Base-by-base conservation (phyloP, 768 basidiomycete genomes). In the Boletus fagicola region DNA sequence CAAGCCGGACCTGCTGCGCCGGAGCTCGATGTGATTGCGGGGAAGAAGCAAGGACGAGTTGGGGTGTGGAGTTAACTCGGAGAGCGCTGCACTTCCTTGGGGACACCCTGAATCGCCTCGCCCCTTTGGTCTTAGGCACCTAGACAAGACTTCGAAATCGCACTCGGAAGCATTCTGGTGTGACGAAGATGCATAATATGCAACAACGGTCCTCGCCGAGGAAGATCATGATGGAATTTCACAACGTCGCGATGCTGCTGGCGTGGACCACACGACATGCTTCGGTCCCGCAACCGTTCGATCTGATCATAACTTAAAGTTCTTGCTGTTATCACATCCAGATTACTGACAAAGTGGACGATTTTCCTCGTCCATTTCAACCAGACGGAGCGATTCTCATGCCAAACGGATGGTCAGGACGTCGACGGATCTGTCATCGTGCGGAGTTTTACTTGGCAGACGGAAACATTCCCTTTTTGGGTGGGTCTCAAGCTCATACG, bases 401-500 rank as follows among this genome's bases (percentile, higher is more conserved):
- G 12, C 30, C 28, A 31, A 20, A 13, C 8, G 18, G 28, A n/a
- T 6, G 8, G 45, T 30, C 45, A 12, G n/a, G 12, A 42, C 11
- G n/a, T 11, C 26, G 26, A 18, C 20, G n/a, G 20, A 12, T 20
- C 20, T 31, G 47, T 3, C n/a, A 15, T n/a, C n/a, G n/a, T 6
- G 47, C 11, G 15, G 18, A n/a, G 40, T 20, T 52, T 45, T 15
- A 26, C 36, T 30, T 45, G 44, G 10, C 8, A 4, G 13, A 10
- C 49, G 30, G 39, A 39, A 10, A 24, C 0, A 36, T 48, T 58
- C 33, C 49, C 30, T 24, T 61, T 59, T 54, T 54, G 28, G 35
- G 20, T 36, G 33, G 18, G 36, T 36, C 4, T 5, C 22, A 2
- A 22, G n/a, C 22, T 61, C 54, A 26, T 62, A 57, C 51, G 20